phyloP scores from a whole-genome alignment of 441 rosid genomes.

The Erodium trifolium region DNA sequence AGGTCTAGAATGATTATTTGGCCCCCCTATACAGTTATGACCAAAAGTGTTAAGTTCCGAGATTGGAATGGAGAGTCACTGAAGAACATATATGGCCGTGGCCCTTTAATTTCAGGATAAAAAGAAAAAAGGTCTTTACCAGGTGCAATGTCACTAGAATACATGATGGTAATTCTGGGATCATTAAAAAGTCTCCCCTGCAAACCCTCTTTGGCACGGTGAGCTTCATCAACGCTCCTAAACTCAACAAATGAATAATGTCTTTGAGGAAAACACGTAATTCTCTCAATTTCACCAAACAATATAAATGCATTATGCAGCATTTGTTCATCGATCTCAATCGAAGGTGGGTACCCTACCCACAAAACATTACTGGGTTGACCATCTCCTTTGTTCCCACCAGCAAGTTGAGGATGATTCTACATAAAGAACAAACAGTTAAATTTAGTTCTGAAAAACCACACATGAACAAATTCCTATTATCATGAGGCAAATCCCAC shows the following conservation, averaged over 20 bases:
- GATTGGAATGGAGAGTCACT: conserved; percentile 43
- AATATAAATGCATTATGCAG: conserved; percentile 93
- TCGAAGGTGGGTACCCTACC: conserved; percentile 91
- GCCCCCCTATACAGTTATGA: conserved; percentile 31
- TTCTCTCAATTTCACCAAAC: conserved; percentile 95
- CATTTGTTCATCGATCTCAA: conserved; percentile 85
- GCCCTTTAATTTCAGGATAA: conserved; percentile 49
- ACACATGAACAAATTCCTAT: background rate
- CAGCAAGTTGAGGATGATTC: conserved; percentile 49
- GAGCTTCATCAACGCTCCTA: conserved; percentile 90
- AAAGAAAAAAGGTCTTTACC: conserved; percentile 44
- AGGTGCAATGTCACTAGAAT: conserved; percentile 58
- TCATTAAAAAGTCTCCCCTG: conserved; percentile 88
- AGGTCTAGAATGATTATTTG: conserved; percentile 29
- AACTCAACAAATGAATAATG: conserved; percentile 87
- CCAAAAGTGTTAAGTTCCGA: conserved; percentile 32
- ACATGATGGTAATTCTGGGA: conserved; percentile 84
- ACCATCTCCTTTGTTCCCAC: conserved; percentile 42
- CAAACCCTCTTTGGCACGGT: conserved; percentile 82
- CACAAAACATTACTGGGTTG: conserved; percentile 77
- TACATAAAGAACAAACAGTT: conserved; percentile 17
- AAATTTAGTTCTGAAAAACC: background rate
- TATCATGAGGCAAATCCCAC: too few species aligned
- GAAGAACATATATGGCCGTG: conserved; percentile 45
- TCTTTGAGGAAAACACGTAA: conserved; percentile 71